Percentiles rank a stretch among this genome's conserved stretches.
Conservation (phyloP, 2,329 filamentous ascomycete species). For the Zalaria sp. region DNA sequence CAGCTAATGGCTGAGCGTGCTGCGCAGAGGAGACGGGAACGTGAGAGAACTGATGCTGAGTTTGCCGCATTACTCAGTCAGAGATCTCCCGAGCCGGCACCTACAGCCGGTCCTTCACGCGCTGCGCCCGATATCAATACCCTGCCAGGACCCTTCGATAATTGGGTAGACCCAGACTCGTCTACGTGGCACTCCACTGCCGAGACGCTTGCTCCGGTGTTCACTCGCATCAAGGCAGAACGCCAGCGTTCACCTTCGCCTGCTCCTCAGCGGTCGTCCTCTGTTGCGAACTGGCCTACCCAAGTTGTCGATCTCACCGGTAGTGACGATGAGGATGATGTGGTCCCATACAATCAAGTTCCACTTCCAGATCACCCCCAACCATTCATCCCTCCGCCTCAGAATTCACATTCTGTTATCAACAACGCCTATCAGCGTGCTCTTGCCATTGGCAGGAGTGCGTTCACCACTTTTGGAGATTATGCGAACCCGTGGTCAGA, state of each 20-base stretch:
- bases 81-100: slow-evolving; percentile 2
- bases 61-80: slow-evolving; percentile 15
- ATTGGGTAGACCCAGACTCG: not conserved
- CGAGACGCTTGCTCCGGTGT: not conserved
- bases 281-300: slow-evolving; percentile 2
- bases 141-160: no score
- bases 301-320: slow-evolving; percentile 17
- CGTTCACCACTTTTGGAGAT: no score
- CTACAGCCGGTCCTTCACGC: slow-evolving; percentile 2
- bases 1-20: slow-evolving; percentile 4
- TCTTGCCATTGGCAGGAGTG: no score
- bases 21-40: slow-evolving; percentile 6
- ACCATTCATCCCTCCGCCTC: not conserved
- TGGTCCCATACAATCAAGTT: no score
- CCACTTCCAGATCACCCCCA: not conserved
- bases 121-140: not conserved
- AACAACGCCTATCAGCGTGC: no score
- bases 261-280: not conserved
- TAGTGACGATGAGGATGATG: slow-evolving; percentile 15
- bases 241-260: slow-evolving; percentile 4
- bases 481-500: no score
- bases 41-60: slow-evolving; percentile 10
- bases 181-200: not conserved
- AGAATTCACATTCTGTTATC: not conserved
- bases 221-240: not conserved